phyloP scores from a whole-genome alignment of 768 basidiomycete genomes.

The Dictyophora rubrovolvata region DNA sequence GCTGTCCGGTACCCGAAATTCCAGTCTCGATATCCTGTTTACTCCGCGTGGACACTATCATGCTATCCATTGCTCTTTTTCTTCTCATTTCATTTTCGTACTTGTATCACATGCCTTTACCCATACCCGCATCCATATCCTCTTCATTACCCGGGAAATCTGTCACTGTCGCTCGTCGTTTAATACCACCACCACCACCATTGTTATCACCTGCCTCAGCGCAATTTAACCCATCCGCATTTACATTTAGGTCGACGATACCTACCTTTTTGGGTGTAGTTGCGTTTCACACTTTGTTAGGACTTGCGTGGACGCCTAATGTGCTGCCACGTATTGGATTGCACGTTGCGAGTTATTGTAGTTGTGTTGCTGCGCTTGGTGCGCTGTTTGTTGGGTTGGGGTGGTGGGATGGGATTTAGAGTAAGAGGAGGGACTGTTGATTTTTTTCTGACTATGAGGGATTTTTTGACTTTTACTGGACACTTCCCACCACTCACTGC shows the following conservation, averaged over 20 bases:
- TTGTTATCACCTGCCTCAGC: constrained; percentile 22
- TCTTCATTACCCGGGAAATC: constrained; percentile 11
- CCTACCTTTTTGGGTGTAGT: constrained; percentile 36
- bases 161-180: constrained; percentile 13
- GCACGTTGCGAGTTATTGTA: constrained; percentile 66
- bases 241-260: constrained; percentile 10
- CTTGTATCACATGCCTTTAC: constrained; percentile 32
- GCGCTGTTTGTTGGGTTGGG: constrained; percentile 65
- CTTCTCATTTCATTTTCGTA: constrained; percentile 30
- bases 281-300: constrained; percentile 42
- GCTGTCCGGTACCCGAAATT: constrained; percentile 68
- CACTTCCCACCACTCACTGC: too few species aligned
- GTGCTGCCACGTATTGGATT: constrained; percentile 65
- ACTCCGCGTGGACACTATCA: constrained; percentile 63
- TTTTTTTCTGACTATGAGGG: background rate
- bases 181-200: constrained; percentile 14
- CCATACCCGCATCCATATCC: constrained; percentile 38
- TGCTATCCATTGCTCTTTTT: constrained; percentile 59
- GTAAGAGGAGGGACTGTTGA: background rate
- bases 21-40: constrained; percentile 72
- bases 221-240: background rate
- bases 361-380: constrained; percentile 54
- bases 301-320: constrained; percentile 55
- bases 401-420: constrained; percentile 59
- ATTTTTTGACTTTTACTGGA: too few species aligned